Percentiles rank a stretch among this genome's conserved stretches.
Conservation (phyloP, 257 asterid genomes). For the Datura wrightii region DNA sequence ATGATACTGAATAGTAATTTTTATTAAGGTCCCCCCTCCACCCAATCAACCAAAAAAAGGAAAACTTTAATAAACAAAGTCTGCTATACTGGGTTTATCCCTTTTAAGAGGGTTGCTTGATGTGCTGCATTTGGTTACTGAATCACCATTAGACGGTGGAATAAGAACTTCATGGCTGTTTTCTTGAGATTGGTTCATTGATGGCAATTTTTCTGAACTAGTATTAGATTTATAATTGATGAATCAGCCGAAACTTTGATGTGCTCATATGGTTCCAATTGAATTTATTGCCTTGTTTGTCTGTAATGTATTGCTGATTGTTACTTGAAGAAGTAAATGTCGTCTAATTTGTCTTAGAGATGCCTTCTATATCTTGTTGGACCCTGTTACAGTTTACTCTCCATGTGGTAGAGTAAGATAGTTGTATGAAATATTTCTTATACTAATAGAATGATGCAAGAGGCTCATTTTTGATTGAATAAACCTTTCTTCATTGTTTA, state of each 20-base stretch:
- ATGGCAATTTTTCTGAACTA: background rate
- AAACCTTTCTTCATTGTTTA: background rate
- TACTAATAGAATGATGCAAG: background rate
- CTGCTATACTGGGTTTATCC: background rate
- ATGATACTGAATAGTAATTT: background rate
- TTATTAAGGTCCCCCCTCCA: constrained; percentile 14
- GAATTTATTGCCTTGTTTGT: background rate
- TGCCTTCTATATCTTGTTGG: background rate
- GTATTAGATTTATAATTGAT: background rate
- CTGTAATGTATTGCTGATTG: background rate
- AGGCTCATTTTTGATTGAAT: background rate
- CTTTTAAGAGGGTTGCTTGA: constrained; percentile 27
- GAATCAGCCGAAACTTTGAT: background rate
- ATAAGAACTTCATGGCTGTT: background rate
- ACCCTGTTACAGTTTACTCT: constrained; percentile 1
- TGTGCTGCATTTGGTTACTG: constrained; percentile 24
- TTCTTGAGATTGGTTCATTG: background rate
- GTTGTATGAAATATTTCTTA: background rate
- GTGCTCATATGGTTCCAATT: background rate
- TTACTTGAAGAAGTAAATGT: background rate
- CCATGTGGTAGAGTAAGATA: background rate
- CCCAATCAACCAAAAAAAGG: background rate
- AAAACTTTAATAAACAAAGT: background rate
- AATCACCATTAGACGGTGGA: background rate
- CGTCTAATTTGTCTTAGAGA: background rate